Evolutionary conservation across 2,329 filamentous ascomycete species (phyloP), one percentile per base, ranked within the genome.

Genomic region (Ophiostoma quercus): DNA sequence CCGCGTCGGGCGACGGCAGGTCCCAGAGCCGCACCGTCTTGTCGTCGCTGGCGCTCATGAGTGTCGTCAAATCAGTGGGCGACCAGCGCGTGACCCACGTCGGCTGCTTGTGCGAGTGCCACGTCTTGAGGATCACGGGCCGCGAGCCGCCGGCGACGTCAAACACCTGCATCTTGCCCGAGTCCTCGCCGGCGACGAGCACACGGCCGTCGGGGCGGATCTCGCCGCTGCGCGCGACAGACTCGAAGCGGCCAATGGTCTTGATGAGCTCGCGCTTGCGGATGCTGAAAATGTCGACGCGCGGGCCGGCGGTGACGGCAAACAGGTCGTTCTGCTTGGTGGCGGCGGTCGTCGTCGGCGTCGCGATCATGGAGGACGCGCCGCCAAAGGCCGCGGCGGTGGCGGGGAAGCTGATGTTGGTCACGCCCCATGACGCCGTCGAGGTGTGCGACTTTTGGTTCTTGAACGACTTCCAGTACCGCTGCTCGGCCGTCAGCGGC

Each of bases 381-480:
- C 22, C 67, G 14, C 71, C 72, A 37, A 66, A 67, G 32, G 80
- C 79, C 8, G 80, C 80, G 19, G 83, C 82, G 12, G 81, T 78
- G 25, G 80, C 77, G 72, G 85, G 90, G 78, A 89, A 90, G 67
- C 92, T 94, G 78, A 99, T 96, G 79, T 96, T 90, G 43, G 93
- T 97, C 76, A 99, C 88, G 65, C 92, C 91, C 78, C 91, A 93
- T 77, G 92, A 92, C 73, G 95, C 92, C 73, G 94, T 93, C 73
- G 94, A 96, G 65, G 95, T 92, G 72, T 98, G 89, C 72, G 94
- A 88, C 71, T 96, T 88, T 74, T 94, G 92, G 75, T 94, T 95
- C 81, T 92, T 93, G 84, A 99, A 99, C 14, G 91, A 90, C 77
- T 90, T 91, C 96, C 96, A 99, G 84, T 98, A 98, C 74, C 90